A percentile compares a stretch with the other conserved stretches of the same genome.
Conservation (phyloP, 306 rosid species). For the Pyrus betulifolia region DNA sequence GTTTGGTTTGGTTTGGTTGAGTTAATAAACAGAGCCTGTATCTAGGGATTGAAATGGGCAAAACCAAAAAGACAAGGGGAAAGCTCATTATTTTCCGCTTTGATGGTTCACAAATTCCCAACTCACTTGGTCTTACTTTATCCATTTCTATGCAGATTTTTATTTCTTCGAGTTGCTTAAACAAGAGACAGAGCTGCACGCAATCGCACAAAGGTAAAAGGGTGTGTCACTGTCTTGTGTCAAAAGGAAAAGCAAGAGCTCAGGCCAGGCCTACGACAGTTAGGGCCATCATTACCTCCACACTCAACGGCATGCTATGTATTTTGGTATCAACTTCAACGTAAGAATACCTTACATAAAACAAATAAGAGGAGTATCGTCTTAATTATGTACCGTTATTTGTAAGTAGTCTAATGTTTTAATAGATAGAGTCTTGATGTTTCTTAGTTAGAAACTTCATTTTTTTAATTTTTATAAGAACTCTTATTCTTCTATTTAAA, state of each 20-base stretch:
- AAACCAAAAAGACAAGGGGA: background rate
- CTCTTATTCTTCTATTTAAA: too few species aligned
- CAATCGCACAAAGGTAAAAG: constrained; percentile 35
- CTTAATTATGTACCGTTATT: too few species aligned
- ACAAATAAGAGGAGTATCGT: fast-evolving
- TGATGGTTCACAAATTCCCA: constrained; percentile 9
- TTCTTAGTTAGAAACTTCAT: too few species aligned
- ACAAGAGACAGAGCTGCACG: constrained; percentile 15
- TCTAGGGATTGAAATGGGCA: background rate
- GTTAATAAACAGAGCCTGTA: background rate
- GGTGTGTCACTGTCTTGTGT: background rate
- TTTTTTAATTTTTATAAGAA: too few species aligned
- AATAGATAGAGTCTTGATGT: too few species aligned
- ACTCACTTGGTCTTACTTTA: constrained; percentile 10
- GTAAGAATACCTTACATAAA: too few species aligned
- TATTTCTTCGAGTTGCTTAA: too few species aligned
- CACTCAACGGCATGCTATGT: constrained; percentile 6
- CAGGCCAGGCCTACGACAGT: background rate
- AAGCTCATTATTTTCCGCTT: constrained; percentile 1
- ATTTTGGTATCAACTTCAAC: background rate
- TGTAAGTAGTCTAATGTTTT: too few species aligned
- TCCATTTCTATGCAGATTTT: background rate
- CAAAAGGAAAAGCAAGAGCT: background rate
- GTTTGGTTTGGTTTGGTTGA: too few species aligned
- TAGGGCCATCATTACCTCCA: constrained; percentile 36